Conservation (phyloP, 2,329 filamentous ascomycete genomes). For the Acarospora socialis region DNA sequence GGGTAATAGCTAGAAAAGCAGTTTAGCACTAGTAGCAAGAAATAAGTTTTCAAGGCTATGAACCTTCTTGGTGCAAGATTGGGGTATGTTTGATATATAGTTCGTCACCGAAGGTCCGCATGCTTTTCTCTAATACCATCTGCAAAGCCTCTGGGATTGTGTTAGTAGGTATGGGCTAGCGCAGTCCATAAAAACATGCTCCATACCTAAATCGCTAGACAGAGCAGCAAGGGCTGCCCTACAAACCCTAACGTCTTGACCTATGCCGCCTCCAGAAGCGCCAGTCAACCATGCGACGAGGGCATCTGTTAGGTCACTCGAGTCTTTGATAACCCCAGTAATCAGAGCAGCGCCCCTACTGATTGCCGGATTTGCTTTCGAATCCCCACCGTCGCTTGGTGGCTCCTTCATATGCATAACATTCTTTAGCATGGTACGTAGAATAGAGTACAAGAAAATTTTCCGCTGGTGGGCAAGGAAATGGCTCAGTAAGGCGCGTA, state of each 20-base stretch:
- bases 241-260: conserved; percentile 49
- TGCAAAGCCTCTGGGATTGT: conserved; percentile 37
- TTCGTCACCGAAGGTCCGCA: conserved; percentile 68
- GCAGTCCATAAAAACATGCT: background rate
- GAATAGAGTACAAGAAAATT: conserved; percentile 29
- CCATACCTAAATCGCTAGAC: conserved; percentile 35
- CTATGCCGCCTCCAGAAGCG: conserved; percentile 49
- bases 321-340: conserved; percentile 32
- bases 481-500: conserved; percentile 26
- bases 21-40: conserved; percentile 1
- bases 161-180: too few relatives aligned
- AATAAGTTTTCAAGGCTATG: conserved; percentile 14
- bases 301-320: conserved; percentile 36
- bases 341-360: conserved; percentile 40
- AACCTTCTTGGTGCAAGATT: conserved; percentile 78
- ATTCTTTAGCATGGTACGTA: conserved; percentile 28
- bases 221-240: conserved; percentile 50
- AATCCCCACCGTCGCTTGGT: conserved; percentile 9
- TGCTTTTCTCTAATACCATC: conserved; percentile 49
- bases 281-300: conserved; percentile 52
- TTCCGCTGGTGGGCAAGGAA: conserved; percentile 37
- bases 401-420: conserved; percentile 17
- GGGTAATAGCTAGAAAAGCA: conserved; percentile 58
- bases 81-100: conserved; percentile 77
- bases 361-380: conserved; percentile 1